A percentile compares a stretch with the other conserved stretches of the same genome.
Conservation (phyloP, 345 rosid species). For the Rhodomyrtus tomentosa region DNA sequence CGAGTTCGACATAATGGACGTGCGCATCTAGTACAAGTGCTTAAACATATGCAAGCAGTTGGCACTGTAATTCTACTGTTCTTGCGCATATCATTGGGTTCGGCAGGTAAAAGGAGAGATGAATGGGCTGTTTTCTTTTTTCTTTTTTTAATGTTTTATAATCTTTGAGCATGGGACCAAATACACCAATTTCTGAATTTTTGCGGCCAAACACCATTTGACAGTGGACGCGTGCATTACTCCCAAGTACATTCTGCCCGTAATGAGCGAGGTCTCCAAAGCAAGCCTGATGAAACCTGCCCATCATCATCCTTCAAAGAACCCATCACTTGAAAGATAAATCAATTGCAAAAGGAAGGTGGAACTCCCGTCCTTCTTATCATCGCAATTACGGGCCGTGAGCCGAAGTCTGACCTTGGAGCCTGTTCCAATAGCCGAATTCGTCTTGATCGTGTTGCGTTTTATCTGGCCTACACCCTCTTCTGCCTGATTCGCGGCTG, state of each 20-base stretch:
- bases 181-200: neutral
- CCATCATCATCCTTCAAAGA: neutral
- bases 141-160: too few relatives aligned
- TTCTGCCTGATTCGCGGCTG: neutral
- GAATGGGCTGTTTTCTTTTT: too few relatives aligned
- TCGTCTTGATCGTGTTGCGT: neutral
- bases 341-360: too few relatives aligned
- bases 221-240: neutral
- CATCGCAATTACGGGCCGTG: neutral
- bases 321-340: too few relatives aligned
- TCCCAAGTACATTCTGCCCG: neutral
- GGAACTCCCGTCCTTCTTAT: too few relatives aligned
- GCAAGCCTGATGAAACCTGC: neutral
- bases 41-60: neutral
- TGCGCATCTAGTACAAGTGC: neutral
- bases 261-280: neutral
- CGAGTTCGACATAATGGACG: neutral
- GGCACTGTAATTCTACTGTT: neutral
- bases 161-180: too few relatives aligned
- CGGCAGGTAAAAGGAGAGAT: neutral
- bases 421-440: neutral
- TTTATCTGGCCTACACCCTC: neutral
- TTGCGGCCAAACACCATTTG: neutral
- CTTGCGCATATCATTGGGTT: neutral
- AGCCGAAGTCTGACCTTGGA: neutral